These are phyloP conservation scores for Sonneratia alba DNA, from an alignment of 345 rosid genomes.

Conservation along the genomic window DNA sequence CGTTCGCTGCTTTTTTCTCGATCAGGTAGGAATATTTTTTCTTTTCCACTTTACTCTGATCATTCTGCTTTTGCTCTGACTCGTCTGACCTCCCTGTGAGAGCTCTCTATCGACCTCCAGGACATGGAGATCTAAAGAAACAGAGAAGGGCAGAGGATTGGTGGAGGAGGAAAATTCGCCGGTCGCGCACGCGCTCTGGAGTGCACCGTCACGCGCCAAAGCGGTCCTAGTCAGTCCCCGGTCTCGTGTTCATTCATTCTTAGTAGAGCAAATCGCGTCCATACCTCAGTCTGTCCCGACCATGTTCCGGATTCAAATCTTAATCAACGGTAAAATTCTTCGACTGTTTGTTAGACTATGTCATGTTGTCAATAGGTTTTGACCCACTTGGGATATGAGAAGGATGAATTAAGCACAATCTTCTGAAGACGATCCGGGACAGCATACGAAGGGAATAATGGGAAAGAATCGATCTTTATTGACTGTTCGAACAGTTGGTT, in stretches of 20 bases:
- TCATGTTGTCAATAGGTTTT: too few species aligned
- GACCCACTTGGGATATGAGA: too few species aligned
- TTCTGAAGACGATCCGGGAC: too few species aligned
- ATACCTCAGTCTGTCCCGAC: too few species aligned
- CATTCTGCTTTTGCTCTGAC: background rate
- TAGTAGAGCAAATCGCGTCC: too few species aligned
- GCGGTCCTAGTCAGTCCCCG: background rate
- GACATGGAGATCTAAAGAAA: background rate
- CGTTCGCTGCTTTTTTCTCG: background rate
- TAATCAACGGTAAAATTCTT: background rate
- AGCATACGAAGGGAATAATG: too few species aligned
- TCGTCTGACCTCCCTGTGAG: background rate
- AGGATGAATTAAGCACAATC: too few species aligned
- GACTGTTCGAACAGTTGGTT: too few species aligned
- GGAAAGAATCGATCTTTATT: too few species aligned
- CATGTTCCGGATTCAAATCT: background rate
- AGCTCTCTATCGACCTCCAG: background rate
- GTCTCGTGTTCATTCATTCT: background rate
- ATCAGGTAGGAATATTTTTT: conserved; percentile 1
- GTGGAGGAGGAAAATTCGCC: background rate
- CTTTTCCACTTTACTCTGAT: background rate
- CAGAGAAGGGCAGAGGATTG: background rate
- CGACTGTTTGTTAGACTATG: too few species aligned
- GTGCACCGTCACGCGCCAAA: background rate
- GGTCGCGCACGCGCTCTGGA: background rate